Percentiles rank a stretch among this genome's conserved stretches.
Conservation (phyloP, 352 stramenopile species). For the Phytopythium vexans region DNA sequence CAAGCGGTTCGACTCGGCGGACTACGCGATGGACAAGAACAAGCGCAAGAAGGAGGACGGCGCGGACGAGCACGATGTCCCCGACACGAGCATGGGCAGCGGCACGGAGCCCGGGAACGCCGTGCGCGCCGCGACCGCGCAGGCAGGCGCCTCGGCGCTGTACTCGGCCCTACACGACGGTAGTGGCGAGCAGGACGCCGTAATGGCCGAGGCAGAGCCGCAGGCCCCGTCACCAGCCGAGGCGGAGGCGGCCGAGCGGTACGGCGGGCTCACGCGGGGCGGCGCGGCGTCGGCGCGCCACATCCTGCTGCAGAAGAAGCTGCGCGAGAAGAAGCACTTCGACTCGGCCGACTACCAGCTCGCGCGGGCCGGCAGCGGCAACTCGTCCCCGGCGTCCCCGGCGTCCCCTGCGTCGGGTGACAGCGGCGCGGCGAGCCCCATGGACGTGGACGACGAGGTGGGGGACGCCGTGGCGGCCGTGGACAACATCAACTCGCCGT, state of each 20-base stretch:
- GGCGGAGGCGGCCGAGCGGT: conserved; percentile 8
- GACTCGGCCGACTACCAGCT: conserved; percentile 82
- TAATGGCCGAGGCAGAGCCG: too few species aligned
- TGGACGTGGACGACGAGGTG: conserved; percentile 25
- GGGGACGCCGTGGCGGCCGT: conserved; percentile 6
- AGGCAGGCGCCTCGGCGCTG: conserved; percentile 39
- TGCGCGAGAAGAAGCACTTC: conserved; percentile 67
- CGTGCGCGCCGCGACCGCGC: conserved; percentile 11
- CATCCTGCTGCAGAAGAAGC: conserved; percentile 68
- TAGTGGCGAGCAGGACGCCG: too few species aligned
- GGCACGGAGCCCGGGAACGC: background rate
- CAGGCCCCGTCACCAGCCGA: background rate
- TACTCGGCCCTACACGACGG: conserved; percentile 34
- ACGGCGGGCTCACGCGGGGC: conserved; percentile 16
- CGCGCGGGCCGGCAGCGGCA: conserved; percentile 11
- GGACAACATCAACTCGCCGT: conserved; percentile 44
- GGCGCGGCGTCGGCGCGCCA: conserved; percentile 50
- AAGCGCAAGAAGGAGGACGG: conserved; percentile 8
- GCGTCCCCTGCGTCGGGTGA: background rate
- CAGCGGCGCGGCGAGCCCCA: conserved; percentile 10
- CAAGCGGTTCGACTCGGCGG: conserved; percentile 83
- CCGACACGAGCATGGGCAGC: background rate
- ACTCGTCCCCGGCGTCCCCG: conserved; percentile 6
- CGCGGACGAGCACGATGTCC: conserved; percentile 2
- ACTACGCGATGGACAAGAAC: conserved; percentile 73